Conservation (phyloP, 2,329 filamentous ascomycete species). For the Colletotrichum australisinense region DNA sequence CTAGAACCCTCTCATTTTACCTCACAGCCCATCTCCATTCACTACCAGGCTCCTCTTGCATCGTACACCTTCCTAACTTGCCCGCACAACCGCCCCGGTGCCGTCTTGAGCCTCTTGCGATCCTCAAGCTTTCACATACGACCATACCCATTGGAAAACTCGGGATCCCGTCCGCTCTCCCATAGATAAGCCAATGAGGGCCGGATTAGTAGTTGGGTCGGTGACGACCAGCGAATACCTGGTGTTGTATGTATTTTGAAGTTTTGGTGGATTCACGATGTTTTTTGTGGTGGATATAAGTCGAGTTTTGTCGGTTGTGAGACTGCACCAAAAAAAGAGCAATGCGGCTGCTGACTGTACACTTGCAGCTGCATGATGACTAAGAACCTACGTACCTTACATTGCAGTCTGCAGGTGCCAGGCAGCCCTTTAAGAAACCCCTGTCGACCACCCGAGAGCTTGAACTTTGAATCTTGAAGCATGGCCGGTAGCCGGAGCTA, state of each 20-base stretch:
- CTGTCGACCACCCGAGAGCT: neutral
- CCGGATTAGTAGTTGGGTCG: neutral
- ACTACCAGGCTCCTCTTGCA: rapidly evolving
- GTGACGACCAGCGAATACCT: neutral
- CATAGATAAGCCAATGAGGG: neutral
- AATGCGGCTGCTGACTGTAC: neutral
- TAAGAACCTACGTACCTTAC: neutral
- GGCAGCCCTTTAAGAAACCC: neutral
- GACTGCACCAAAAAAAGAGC: neutral
- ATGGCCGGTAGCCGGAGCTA: neutral
- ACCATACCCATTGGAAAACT: neutral
- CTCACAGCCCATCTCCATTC: neutral
- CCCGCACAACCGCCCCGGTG: neutral
- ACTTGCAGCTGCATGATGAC: neutral
- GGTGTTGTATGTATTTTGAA: neutral
- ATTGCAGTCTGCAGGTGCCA: neutral
- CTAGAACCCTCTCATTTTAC: rapidly evolving
- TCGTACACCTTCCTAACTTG: neutral
- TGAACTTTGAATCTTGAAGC: neutral
- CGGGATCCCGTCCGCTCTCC: neutral
- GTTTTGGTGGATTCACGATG: neutral
- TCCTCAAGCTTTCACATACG: neutral
- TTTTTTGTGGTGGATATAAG: neutral
- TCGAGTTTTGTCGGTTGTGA: neutral
- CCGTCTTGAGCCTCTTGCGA: neutral